Conservation (phyloP, 768 basidiomycete genomes). For the Termitomyces sp. region DNA sequence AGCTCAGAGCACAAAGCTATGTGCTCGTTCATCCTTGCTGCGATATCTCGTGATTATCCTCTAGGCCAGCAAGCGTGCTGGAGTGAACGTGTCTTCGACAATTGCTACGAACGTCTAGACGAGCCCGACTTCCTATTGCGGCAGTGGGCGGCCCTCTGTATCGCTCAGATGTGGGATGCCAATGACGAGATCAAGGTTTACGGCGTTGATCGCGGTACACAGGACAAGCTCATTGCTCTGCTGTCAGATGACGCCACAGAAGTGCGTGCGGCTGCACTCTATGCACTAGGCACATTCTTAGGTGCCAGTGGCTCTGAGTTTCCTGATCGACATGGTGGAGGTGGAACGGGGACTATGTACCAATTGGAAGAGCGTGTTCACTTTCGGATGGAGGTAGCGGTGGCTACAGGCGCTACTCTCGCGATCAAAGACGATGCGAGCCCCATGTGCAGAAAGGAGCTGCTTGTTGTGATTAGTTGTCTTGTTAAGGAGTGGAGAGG, state of each 20-base stretch:
- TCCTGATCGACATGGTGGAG: slow-evolving; percentile 63
- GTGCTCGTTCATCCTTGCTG: slow-evolving; percentile 94
- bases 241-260: slow-evolving; percentile 88
- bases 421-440: slow-evolving; percentile 92
- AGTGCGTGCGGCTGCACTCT: slow-evolving; percentile 87
- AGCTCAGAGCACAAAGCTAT: slow-evolving; percentile 94
- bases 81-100: slow-evolving; percentile 76
- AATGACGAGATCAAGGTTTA: slow-evolving; percentile 88
- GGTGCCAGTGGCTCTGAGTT: slow-evolving; percentile 83
- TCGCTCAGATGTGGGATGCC: slow-evolving; percentile 91
- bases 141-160: slow-evolving; percentile 92
- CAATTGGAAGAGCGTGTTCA: slow-evolving; percentile 76
- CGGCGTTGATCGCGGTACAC: slow-evolving; percentile 73
- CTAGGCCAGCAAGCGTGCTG: slow-evolving; percentile 84
- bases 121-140: slow-evolving; percentile 90
- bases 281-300: slow-evolving; percentile 89
- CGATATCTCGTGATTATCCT: slow-evolving; percentile 86
- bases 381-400: slow-evolving; percentile 86
- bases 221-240: slow-evolving; percentile 75
- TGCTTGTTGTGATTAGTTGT: slow-evolving; percentile 86
- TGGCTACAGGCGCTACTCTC: slow-evolving; percentile 84
- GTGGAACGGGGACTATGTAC: slow-evolving; percentile 77
- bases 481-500: slow-evolving; percentile 96
- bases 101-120: slow-evolving; percentile 78
- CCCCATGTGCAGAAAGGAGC: slow-evolving; percentile 94